These are phyloP conservation scores for Kwoniella europaea DNA, from an alignment of 768 basidiomycete species.

Conservation along the genomic window DNA sequence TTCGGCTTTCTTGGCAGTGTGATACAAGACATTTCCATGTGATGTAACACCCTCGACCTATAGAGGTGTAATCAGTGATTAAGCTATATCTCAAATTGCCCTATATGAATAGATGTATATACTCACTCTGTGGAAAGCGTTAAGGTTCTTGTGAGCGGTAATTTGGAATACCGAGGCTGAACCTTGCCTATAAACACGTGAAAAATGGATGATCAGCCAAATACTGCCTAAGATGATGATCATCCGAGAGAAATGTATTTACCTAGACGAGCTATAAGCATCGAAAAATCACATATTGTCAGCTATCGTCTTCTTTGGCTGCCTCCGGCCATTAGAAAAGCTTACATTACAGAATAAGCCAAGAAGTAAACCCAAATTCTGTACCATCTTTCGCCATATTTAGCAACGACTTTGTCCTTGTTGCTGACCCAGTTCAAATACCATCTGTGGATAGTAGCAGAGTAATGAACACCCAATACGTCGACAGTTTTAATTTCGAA, in stretches of 20 bases:
- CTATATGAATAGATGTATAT: too few relatives aligned
- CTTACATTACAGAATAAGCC: conserved; percentile 79
- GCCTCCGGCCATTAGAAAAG: not conserved
- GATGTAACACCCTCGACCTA: conserved; percentile 75
- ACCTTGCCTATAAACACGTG: conserved; percentile 69
- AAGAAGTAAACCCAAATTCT: conserved; percentile 97
- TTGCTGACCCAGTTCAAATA: conserved; percentile 97
- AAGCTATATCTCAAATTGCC: not conserved
- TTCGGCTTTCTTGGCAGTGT: conserved; percentile 29
- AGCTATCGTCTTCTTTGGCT: too few relatives aligned
- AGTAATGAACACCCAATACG: conserved; percentile 96
- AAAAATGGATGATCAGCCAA: too few relatives aligned
- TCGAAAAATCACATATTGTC: conserved; percentile 13
- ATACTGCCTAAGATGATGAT: too few relatives aligned
- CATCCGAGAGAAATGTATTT: conserved; percentile 27
- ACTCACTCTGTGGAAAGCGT: conserved; percentile 78
- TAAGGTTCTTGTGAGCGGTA: conserved; percentile 96
- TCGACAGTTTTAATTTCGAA: conserved; percentile 97
- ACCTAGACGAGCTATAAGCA: conserved; percentile 64
- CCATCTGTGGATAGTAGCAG: conserved; percentile 79
- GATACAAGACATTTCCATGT: conserved; percentile 62
- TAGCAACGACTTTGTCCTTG: conserved; percentile 82
- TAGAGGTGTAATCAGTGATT: not conserved
- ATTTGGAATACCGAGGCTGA: conserved; percentile 93
- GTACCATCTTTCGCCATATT: conserved; percentile 93